Conservation (phyloP, 352 stramenopile genomes). For the Thraustotheca clavata region DNA sequence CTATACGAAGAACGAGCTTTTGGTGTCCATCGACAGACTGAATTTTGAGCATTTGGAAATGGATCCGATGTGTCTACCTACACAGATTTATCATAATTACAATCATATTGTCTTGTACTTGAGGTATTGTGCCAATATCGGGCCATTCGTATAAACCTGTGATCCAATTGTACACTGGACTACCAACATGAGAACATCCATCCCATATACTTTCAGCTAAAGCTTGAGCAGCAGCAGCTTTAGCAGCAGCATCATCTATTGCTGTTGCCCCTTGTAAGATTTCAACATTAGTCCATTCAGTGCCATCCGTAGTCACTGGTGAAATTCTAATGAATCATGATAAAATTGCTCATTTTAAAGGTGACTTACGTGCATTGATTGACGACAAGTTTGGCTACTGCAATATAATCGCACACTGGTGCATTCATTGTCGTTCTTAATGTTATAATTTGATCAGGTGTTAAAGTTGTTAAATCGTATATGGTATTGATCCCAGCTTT, state of each 20-base stretch:
- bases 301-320: conserved; percentile 36
- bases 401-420: conserved; percentile 65
- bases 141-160: conserved; percentile 43
- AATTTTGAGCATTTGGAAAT: conserved; percentile 52
- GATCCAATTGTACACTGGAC: conserved; percentile 30
- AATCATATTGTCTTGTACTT: conserved; percentile 29
- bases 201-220: conserved; percentile 33
- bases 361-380: conserved; percentile 32
- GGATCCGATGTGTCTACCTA: conserved; percentile 28
- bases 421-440: conserved; percentile 35
- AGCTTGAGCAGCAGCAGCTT: conserved; percentile 18
- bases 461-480: conserved; percentile 54
- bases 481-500: conserved; percentile 64
- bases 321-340: conserved; percentile 21
- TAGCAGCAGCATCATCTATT: neutral
- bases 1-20: conserved; percentile 47
- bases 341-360: neutral
- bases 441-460: conserved; percentile 39
- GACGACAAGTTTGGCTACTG: conserved; percentile 48
- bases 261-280: conserved; percentile 33
- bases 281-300: conserved; percentile 33
- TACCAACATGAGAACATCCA: conserved; percentile 45
- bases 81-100: neutral
- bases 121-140: conserved; percentile 52
- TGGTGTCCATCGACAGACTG: conserved; percentile 59